A percentile compares a stretch with the other conserved stretches of the same genome.
These are phyloP conservation scores for Tephrocybe rancida DNA, from an alignment of 768 basidiomycete genomes.

Conservation along the genomic window DNA sequence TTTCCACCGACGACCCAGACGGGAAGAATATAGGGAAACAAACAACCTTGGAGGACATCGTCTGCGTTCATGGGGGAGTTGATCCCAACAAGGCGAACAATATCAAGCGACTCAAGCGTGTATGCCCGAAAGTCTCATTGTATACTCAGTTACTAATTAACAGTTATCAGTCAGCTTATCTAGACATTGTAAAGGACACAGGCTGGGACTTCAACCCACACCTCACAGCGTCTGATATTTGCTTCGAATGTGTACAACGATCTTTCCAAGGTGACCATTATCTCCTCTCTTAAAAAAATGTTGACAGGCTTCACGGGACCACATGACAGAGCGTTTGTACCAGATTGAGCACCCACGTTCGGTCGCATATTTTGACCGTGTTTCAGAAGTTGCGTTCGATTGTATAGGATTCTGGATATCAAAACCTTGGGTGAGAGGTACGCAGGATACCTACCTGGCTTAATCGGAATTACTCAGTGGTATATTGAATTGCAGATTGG, in stretches of 20 bases:
- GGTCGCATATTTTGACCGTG: constrained; percentile 60
- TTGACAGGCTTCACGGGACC: constrained; percentile 5
- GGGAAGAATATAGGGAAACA: constrained; percentile 15
- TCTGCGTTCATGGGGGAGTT: constrained; percentile 64
- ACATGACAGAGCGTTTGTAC: constrained; percentile 64
- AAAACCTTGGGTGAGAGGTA: constrained; percentile 79
- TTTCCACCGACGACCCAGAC: constrained; percentile 5
- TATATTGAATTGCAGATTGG: constrained; percentile 61
- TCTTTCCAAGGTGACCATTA: constrained; percentile 56
- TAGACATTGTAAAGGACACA: constrained; percentile 44
- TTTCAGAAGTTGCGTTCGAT: constrained; percentile 45
- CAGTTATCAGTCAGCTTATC: constrained; percentile 41
- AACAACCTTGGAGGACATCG: constrained; percentile 46
- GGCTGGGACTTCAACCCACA: constrained; percentile 50
- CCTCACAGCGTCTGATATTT: constrained; percentile 55
- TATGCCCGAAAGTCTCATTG: constrained; percentile 26
- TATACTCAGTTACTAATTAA: not conserved
- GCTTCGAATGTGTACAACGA: constrained; percentile 56
- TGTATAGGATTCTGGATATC: constrained; percentile 70
- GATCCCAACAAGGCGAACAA: constrained; percentile 59
- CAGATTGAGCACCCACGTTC: constrained; percentile 64
- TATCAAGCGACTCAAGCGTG: constrained; percentile 72
- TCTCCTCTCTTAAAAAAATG: not conserved
- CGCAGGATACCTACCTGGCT: constrained; percentile 4
- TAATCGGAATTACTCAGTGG: not conserved